phyloP scores from a whole-genome alignment of 1,284 basidiomycete genomes.

The Cystobasidium sp. region DNA sequence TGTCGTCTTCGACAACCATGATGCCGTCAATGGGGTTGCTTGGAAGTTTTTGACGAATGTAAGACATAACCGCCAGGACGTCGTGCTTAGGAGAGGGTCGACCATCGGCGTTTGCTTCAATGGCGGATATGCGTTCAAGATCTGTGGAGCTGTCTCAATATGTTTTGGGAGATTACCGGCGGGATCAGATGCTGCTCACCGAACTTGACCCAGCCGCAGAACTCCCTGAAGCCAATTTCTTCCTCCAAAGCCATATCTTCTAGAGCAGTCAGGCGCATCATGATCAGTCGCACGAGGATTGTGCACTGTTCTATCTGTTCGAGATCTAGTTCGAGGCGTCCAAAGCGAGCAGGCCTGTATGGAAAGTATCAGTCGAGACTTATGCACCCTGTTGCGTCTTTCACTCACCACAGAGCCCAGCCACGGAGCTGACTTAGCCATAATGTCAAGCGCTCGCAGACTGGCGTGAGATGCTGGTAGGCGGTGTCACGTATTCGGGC shows the following conservation, averaged over 20 bases:
- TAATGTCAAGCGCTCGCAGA: conserved; percentile 32
- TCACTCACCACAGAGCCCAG: conserved; percentile 17
- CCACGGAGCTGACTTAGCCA: conserved; percentile 40
- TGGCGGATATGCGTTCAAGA: conserved; percentile 28
- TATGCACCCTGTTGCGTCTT: neutral
- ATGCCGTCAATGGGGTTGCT: conserved; percentile 21
- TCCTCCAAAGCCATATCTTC: conserved; percentile 36
- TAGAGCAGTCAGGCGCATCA: conserved; percentile 5
- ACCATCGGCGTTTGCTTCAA: conserved; percentile 25
- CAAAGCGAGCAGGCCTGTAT: conserved; percentile 7
- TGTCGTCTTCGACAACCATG: conserved; percentile 14
- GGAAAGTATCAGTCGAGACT: neutral
- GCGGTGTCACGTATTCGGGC: conserved; percentile 19
- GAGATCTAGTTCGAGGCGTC: conserved; percentile 9
- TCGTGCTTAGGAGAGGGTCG: conserved; percentile 40
- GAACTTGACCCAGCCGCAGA: conserved; percentile 41
- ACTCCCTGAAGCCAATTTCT: conserved; percentile 39
- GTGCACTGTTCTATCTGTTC: conserved; percentile 25
- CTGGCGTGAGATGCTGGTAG: conserved; percentile 31
- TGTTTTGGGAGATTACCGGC: no score
- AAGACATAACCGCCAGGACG: conserved; percentile 30
- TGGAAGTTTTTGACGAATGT: conserved; percentile 17
- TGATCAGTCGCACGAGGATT: conserved; percentile 18
- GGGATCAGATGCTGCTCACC: conserved; percentile 7
- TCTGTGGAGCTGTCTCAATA: conserved; percentile 16